These are phyloP conservation scores for Yarrowia sp. DNA, from an alignment of 805 yeast species.

Conservation along the genomic window DNA sequence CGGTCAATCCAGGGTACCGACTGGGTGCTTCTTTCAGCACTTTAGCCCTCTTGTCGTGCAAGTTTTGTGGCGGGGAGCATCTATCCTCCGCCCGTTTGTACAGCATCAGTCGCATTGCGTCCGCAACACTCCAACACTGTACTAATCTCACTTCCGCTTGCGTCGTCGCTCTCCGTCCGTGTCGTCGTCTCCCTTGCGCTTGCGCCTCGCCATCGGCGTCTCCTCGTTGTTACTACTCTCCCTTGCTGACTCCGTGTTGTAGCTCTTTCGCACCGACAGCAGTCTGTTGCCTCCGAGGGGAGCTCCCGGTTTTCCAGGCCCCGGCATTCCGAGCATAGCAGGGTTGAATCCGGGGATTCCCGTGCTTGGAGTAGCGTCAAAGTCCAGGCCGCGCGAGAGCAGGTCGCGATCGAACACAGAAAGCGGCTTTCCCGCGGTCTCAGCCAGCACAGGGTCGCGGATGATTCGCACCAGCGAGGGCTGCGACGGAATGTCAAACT, in stretches of 20 bases:
- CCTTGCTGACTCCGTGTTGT: slow-evolving; percentile 18
- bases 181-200: slow-evolving; percentile 15
- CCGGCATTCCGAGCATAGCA: slow-evolving; percentile 44
- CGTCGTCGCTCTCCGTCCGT: slow-evolving; percentile 14
- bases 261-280: not conserved
- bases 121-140: no score
- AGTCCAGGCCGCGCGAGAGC: slow-evolving; percentile 51
- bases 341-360: slow-evolving; percentile 80
- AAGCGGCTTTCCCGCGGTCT: slow-evolving; percentile 43
- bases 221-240: slow-evolving; percentile 23
- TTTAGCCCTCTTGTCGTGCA: no score
- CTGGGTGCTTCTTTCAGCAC: no score
- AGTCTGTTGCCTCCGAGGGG: slow-evolving; percentile 16
- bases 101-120: not conserved
- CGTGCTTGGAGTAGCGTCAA: slow-evolving; percentile 62
- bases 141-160: slow-evolving; percentile 10
- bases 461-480: slow-evolving; percentile 22
- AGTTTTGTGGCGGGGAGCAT: no score
- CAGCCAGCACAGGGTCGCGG: slow-evolving; percentile 32
- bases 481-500: slow-evolving; percentile 43
- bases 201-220: slow-evolving; percentile 11
- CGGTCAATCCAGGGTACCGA: no score
- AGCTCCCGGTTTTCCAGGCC: not conserved
- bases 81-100: not conserved
- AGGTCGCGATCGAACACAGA: slow-evolving; percentile 51